These are phyloP conservation scores for Tetrapisispora fleetii DNA, from an alignment of 805 yeast species.

Conservation along the genomic window DNA sequence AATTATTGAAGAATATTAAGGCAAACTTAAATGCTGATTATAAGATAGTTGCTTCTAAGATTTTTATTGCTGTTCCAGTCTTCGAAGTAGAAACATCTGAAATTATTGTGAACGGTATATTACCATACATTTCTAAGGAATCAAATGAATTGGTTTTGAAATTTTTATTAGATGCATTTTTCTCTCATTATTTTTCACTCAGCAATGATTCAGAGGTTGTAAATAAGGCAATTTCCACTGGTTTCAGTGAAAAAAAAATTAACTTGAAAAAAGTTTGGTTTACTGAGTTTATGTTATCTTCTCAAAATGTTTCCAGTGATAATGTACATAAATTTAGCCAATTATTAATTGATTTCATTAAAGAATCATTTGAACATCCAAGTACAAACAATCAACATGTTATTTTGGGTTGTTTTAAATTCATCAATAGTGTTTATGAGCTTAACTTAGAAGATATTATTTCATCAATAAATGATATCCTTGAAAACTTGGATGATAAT, in stretches of 20 bases:
- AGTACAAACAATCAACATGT: constrained; percentile 34
- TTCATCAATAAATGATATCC: constrained; percentile 5
- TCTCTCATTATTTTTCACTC: constrained; percentile 34
- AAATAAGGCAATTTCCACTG: constrained; percentile 37
- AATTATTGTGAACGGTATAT: constrained; percentile 35
- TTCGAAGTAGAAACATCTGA: constrained; percentile 25
- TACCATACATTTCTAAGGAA: constrained; percentile 58
- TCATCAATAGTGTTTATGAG: constrained; percentile 11
- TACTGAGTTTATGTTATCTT: constrained; percentile 29
- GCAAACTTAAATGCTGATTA: constrained; percentile 54
- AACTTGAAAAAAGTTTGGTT: constrained; percentile 63
- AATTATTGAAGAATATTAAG: constrained; percentile 48
- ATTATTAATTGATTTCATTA: constrained; percentile 21
- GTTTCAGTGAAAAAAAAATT: constrained; percentile 56
- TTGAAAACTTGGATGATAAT: constrained; percentile 9
- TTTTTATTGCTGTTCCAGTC: constrained; percentile 31
- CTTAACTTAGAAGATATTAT: constrained; percentile 3
- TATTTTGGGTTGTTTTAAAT: constrained; percentile 18
- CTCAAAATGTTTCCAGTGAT: constrained; percentile 31
- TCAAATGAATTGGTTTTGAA: constrained; percentile 57
- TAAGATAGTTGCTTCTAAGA: constrained; percentile 42
- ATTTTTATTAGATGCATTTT: constrained; percentile 40
- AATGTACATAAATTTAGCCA: constrained; percentile 21
- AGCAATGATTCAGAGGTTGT: constrained; percentile 19
- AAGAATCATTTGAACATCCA: constrained; percentile 28